Percentiles rank a stretch among this genome's conserved stretches.
These are phyloP conservation scores for Posidonia oceanica DNA, from an alignment of 116 monocot species.

Conservation along the genomic window DNA sequence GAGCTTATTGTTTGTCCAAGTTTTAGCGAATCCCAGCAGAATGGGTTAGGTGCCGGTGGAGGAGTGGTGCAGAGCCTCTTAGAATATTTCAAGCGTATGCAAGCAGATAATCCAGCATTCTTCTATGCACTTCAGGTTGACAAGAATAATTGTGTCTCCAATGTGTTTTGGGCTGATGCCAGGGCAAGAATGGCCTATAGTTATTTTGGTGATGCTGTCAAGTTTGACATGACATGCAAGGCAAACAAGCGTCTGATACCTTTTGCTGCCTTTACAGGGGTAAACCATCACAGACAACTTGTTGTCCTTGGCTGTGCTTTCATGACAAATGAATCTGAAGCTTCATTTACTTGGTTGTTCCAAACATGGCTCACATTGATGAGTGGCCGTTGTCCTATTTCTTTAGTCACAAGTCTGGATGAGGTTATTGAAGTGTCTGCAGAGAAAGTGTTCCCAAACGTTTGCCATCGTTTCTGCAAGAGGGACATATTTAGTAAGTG, in stretches of 20 bases:
- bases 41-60: conserved; percentile 66
- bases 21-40: conserved; percentile 27
- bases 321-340: conserved; percentile 66
- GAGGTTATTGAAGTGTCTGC: conserved; percentile 36
- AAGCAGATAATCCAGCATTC: conserved; percentile 79
- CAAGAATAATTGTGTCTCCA: conserved; percentile 56
- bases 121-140: conserved; percentile 82
- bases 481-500: conserved; percentile 50
- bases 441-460: conserved; percentile 47
- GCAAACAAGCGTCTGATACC: conserved; percentile 61
- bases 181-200: conserved; percentile 60
- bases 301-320: conserved; percentile 74
- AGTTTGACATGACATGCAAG: conserved; percentile 68
- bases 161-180: conserved; percentile 89
- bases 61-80: conserved; percentile 81
- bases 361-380: conserved; percentile 77
- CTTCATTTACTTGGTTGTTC: conserved; percentile 75
- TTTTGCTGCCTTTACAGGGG: conserved; percentile 65
- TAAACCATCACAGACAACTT: conserved; percentile 79
- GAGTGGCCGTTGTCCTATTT: conserved; percentile 49
- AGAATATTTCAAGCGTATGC: conserved; percentile 90
- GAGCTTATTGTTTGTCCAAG: conserved; percentile 25
- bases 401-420: conserved; percentile 37
- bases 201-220: conserved; percentile 67
- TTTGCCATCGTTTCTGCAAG: conserved; percentile 54